Percentiles rank a stretch among this genome's conserved stretches.
These are phyloP conservation scores for Gossypium rotundifolium DNA, from an alignment of 345 rosid genomes.

Conservation along the genomic window DNA sequence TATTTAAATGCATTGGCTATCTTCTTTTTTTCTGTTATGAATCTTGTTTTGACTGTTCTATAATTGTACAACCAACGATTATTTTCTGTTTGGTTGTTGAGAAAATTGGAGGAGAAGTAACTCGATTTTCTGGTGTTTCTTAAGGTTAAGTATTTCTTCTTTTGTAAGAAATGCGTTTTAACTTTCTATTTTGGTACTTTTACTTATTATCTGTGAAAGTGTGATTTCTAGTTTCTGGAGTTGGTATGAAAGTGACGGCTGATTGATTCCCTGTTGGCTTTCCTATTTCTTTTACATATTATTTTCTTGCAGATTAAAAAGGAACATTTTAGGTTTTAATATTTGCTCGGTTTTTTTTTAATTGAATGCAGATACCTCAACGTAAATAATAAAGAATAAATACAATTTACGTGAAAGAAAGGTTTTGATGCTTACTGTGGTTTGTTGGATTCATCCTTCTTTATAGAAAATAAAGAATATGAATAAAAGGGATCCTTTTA, in stretches of 20 bases:
- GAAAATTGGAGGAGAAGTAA: slow-evolving; percentile 8
- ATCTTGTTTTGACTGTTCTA: slow-evolving; percentile 8
- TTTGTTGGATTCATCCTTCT: background rate
- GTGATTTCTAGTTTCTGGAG: background rate
- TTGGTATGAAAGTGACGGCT: slow-evolving; percentile 8
- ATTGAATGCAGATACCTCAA: background rate
- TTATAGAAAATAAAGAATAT: background rate
- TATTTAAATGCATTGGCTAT: background rate
- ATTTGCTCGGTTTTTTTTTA: background rate
- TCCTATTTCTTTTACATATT: background rate
- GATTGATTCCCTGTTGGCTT: background rate
- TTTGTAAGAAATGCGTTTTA: background rate
- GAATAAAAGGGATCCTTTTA: background rate
- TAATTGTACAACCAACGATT: background rate
- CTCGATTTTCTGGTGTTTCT: background rate
- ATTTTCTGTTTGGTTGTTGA: slow-evolving; percentile 11
- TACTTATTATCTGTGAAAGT: background rate
- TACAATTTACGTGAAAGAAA: background rate
- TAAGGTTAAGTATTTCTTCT: background rate
- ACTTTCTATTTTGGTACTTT: background rate
- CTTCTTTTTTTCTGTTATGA: background rate
- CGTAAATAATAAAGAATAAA: background rate
- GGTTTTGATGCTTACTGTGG: background rate
- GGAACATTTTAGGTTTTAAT: background rate
- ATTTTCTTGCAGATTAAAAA: background rate